Percentiles rank a stretch among this genome's conserved stretches.
phyloP scores from a whole-genome alignment of 2,329 filamentous ascomycete species.

The Fusarium sp. region DNA sequence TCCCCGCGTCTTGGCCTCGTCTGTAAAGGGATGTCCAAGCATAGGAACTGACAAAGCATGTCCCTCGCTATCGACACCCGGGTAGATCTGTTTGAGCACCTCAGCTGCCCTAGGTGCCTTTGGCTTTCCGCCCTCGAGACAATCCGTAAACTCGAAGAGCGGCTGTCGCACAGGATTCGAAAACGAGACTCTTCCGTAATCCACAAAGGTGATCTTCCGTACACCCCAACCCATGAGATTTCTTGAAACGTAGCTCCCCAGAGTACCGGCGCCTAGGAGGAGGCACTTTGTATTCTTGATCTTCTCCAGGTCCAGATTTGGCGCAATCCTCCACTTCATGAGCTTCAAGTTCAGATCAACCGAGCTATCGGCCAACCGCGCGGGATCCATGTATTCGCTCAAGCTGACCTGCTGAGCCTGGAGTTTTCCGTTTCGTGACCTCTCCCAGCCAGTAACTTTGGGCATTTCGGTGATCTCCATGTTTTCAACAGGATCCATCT shows the following conservation, averaged over 20 bases:
- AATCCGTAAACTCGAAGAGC: constrained; percentile 90
- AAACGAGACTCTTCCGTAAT: constrained; percentile 92
- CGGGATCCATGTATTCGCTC: constrained; percentile 92
- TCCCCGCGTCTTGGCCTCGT: constrained; percentile 73
- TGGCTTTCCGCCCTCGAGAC: constrained; percentile 81
- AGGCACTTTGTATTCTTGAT: constrained; percentile 93
- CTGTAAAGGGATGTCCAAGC: constrained; percentile 88
- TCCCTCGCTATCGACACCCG: constrained; percentile 84
- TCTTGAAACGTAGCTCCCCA: constrained; percentile 92
- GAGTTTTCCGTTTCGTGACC: constrained; percentile 81
- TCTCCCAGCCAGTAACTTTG: constrained; percentile 96
- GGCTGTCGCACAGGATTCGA: constrained; percentile 97
- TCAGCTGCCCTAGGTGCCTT: constrained; percentile 87
- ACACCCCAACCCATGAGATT: constrained; percentile 97
- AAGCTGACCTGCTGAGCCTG: constrained; percentile 82
- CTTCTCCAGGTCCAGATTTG: constrained; percentile 84
- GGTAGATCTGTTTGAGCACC: constrained; percentile 86
- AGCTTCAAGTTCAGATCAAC: constrained; percentile 97
- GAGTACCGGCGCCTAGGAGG: constrained; percentile 88
- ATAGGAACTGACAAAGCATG: constrained; percentile 91
- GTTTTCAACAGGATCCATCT: constrained; percentile 62
- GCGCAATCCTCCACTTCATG: constrained; percentile 98
- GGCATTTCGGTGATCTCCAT: constrained; percentile 70
- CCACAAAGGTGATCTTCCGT: constrained; percentile 92
- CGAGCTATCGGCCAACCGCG: constrained; percentile 87